Base-by-base conservation (phyloP, 2,329 filamentous ascomycete species). In the Beauveria asiatica region DNA sequence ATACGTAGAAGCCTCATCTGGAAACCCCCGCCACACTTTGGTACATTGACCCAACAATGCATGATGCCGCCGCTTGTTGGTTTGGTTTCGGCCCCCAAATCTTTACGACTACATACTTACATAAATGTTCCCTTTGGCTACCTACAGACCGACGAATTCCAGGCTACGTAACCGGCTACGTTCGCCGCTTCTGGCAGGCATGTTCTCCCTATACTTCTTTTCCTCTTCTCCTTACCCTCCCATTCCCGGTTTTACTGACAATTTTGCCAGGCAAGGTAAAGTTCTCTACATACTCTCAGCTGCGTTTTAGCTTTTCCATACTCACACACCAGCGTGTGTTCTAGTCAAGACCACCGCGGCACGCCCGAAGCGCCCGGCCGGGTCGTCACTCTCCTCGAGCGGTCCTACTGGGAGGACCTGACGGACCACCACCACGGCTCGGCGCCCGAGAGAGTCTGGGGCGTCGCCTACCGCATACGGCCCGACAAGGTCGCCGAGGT, bases 131-230 rank as follows among this genome's bases (percentile, higher is more conserved):
- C 61, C 53, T 59, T 42, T 42, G 59, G 33, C 30, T 5, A 5
- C 11, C 30, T 33, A 5, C 66, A 97, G 93, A 97, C 71, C 83
- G 85, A 67, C 83, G 92, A 61, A 79, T 97, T 30, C 90, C 92
- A 2, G 94, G 93, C 52, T 97, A 91, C 78, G 92, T 97, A 23
- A 89, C 86, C 66, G 92, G 92, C 66, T 99, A 97, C 72, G 92
- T 99, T 45, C 86, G 94, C 61, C 84, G 94, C 42, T 97, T 99
- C 75, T 99, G 94, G 94, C 94, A 99, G 86, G 93, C 95, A 80
- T 68, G 88, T 73, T 23, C 63, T 23, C 60, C 62, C 30, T 13
- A 49, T 48, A 10, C 30, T 46, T 48, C 60, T 46, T 48, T 59
- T 50, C 45, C 48, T 23, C 49, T 60, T 41, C 10, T 44, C 5